Conservation (phyloP, 495 filamentous ascomycete genomes). For the Trichocladium antarcticum region DNA sequence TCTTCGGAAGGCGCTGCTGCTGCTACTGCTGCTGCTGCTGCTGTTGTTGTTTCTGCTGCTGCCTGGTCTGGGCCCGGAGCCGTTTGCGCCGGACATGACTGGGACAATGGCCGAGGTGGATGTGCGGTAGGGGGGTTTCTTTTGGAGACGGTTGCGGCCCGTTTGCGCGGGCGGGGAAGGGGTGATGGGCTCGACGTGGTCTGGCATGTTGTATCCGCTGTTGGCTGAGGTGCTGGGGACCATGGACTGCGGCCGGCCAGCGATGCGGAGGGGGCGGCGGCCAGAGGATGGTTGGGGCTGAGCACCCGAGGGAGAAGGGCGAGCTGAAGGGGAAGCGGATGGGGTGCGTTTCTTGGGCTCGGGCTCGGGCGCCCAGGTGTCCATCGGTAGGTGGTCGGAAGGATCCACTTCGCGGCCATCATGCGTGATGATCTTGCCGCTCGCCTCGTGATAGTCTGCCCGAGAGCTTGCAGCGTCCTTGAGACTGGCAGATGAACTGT, state of each 20-base stretch:
- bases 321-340: constrained; percentile 38
- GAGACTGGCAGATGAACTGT: constrained; percentile 25
- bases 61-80: constrained; percentile 12
- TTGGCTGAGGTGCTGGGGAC: constrained; percentile 6
- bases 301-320: constrained; percentile 36
- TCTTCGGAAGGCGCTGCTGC: background rate
- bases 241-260: constrained; percentile 20
- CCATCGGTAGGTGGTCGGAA: constrained; percentile 81
- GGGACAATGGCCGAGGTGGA: constrained; percentile 30
- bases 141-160: constrained; percentile 51
- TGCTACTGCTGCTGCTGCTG: no score
- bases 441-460: constrained; percentile 35
- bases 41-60: no score
- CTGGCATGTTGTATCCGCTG: background rate
- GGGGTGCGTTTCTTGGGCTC: constrained; percentile 55
- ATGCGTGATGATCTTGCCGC: constrained; percentile 61
- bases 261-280: constrained; percentile 21
- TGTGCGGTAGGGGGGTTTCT: constrained; percentile 38
- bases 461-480: constrained; percentile 16
- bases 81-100: constrained; percentile 28
- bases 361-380: constrained; percentile 89
- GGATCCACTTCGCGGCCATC: constrained; percentile 85
- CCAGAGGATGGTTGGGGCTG: constrained; percentile 36
- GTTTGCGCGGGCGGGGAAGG: constrained; percentile 16
- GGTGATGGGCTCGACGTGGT: constrained; percentile 19